Base-by-base conservation (phyloP, 1,284 basidiomycete genomes). In the Clitocybe nebularis region DNA sequence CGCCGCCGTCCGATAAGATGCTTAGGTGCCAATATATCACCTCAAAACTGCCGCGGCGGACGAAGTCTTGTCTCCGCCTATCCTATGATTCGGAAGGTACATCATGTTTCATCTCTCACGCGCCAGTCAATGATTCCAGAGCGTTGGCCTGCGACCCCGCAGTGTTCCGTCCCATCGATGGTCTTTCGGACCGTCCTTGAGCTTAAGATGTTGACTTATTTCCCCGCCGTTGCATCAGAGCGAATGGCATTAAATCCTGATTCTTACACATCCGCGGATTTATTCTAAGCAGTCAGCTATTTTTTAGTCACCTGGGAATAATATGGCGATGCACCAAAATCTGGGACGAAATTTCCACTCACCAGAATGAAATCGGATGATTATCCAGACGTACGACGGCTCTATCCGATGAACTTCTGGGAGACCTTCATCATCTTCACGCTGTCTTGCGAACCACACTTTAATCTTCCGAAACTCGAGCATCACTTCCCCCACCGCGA, bases 21-120 rank as follows among this genome's bases (percentile, higher is more conserved):
- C 11, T 32, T 16, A 17, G 29, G 29, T 16, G 13, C 13, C 19
- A 16, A 32, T 32, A 32, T 9, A 32, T 32, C 29, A 16, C 29
- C 8, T 32, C 29, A 11, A 16, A 13, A 14, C 16, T n/a, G 19
- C 23, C n/a, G 38, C 19, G 26, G 26, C 25, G 8, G 37, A 26
- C 19, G 28, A 39, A 21, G 38, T 3, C 17, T 22, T 33, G 30
- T 33, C 28, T 39, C 39, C 39, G 30, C 14, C 20, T 14, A 6
- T 14, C 8, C 29, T n/a, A n/a, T 32, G 29, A 16, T 32, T 11
- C 14, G 14, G 28, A 39, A 30, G 9, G 5, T 14, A 39, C 5
- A 21, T 16, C 20, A 22, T 21, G 26, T 22, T 13, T 11, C 20
- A 10, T 16, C 9, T 25, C 28, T 39, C 28, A 39, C 37, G 3